Evolutionary conservation across 2,329 filamentous ascomycete species (phyloP), one percentile per base, ranked within the genome.

Genomic region (Talaromyces verruculosus): DNA sequence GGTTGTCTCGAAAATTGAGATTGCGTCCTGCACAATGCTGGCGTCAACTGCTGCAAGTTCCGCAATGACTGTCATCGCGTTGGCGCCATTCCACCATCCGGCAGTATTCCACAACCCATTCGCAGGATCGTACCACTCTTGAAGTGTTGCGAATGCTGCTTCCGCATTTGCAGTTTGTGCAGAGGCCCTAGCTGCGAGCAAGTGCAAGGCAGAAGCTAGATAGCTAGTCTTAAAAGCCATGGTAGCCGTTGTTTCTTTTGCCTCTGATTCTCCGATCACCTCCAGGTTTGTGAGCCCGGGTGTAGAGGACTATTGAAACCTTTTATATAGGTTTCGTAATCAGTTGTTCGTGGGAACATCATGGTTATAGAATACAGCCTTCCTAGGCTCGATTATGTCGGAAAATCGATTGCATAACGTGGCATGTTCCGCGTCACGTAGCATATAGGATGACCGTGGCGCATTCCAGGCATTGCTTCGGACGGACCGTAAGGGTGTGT

Each of bases 1-100:
- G 2, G 65, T 66, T 25, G 43, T 66, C 30, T 57, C 53, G 15
- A 66, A 66, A n/a, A 66, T 22, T 13, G 53, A 25, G 4, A 41
- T 49, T 1, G 65, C 65, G 7, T 57, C 61, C 28, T 62, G 49
- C n/a, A 66, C 41, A 43, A 66, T 49, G 17, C 59, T 59, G 0
- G 65, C 30, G 13, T 66, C 60, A 33, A 61, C 65, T 47, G 53
- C 51, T n/a, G 65, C 65, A 19, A 66, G 59, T 19, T 66, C 65
- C 10, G 60, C 65, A 37, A 63, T 53, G 19, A 66, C 65, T 25
- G 65, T 66, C 41, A 66, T 59, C 1, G 65, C 25, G n/a, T 66
- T 66, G 53, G 65, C 65, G 17, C 49, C 65, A 53, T 66, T 66
- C 65, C 65, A 66, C 65, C 65, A 66, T 51, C 65, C 65, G 7